A percentile compares a stretch with the other conserved stretches of the same genome.
Conservation (phyloP, 2,329 filamentous ascomycete species). For the Macrophomina pseudophaseolina region DNA sequence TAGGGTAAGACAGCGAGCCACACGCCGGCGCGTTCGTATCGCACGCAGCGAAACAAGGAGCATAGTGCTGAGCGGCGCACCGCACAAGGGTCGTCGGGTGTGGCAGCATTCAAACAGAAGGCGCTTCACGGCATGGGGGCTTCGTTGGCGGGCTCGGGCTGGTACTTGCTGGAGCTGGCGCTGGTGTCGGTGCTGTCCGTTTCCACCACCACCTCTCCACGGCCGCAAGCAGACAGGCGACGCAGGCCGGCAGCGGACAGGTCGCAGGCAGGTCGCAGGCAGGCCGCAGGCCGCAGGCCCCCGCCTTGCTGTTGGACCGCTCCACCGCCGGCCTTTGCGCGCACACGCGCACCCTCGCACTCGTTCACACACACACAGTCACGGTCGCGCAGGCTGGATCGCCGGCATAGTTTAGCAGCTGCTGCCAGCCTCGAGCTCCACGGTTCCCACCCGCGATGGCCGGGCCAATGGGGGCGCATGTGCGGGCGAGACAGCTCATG, state of each 20-base stretch:
- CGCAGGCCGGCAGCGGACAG: neutral
- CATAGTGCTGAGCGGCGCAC: slow-evolving; percentile 18
- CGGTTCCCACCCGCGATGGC: slow-evolving; percentile 3
- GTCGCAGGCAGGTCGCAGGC: neutral
- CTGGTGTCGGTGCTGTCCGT: neutral
- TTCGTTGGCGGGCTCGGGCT: neutral
- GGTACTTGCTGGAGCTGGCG: neutral
- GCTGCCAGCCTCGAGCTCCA: slow-evolving; percentile 21
- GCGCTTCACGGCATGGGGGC: slow-evolving; percentile 19
- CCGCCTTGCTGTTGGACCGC: neutral
- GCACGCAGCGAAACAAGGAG: slow-evolving; percentile 24
- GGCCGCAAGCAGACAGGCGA: neutral
- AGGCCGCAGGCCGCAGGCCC: neutral
- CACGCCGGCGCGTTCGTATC: slow-evolving; percentile 25
- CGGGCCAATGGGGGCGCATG: slow-evolving; percentile 2
- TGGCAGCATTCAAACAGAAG: slow-evolving; percentile 21
- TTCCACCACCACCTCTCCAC: neutral
- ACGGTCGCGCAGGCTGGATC: slow-evolving; percentile 20
- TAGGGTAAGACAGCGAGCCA: slow-evolving; percentile 26
- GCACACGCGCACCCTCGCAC: slow-evolving; percentile 1
- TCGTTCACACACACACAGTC: neutral
- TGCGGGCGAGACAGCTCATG: slow-evolving; percentile 18
- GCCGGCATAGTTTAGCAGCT: slow-evolving; percentile 16
- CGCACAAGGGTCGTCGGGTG: slow-evolving; percentile 16
- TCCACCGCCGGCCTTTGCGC: neutral